Percentiles rank a stretch among this genome's conserved stretches.
These are phyloP conservation scores for Raffaelea ambrosiae DNA, from an alignment of 2,329 filamentous ascomycete species.

Conservation along the genomic window DNA sequence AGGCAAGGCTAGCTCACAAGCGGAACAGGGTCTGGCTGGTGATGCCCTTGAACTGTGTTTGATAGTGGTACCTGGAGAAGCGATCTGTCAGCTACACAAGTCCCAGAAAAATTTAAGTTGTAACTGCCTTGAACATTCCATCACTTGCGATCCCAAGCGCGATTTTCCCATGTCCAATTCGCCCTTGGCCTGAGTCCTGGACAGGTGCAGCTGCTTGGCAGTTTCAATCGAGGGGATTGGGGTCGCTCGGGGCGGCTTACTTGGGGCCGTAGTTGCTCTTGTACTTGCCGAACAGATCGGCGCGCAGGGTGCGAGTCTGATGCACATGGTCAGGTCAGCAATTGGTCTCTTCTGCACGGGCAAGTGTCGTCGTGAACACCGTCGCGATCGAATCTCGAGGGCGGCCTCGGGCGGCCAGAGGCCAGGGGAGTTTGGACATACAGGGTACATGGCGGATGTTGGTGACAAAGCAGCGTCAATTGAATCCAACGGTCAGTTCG, in stretches of 20 bases:
- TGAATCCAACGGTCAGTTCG: neutral
- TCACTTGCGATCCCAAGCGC: no score
- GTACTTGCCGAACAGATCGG: slow-evolving; percentile 32
- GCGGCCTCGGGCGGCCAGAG: no score
- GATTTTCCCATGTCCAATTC: no score
- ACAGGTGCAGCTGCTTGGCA: no score
- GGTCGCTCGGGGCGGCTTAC: slow-evolving; percentile 33
- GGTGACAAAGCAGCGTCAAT: neutral
- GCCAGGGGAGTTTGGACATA: slow-evolving; percentile 8
- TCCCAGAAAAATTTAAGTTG: neutral
- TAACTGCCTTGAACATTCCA: neutral
- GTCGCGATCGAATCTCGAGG: neutral
- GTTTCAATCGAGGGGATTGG: neutral
- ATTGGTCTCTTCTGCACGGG: neutral
- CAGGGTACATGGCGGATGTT: slow-evolving; percentile 18
- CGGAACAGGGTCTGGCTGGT: slow-evolving; percentile 29
- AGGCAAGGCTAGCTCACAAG: slow-evolving; percentile 9
- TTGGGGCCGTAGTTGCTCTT: slow-evolving; percentile 58
- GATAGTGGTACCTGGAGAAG: slow-evolving; percentile 46
- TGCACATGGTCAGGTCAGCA: neutral
- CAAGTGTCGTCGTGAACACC: neutral
- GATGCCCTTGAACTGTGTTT: slow-evolving; percentile 46
- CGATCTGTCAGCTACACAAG: neutral
- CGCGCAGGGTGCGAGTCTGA: slow-evolving; percentile 38
- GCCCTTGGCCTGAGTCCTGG: no score